A percentile compares a stretch with the other conserved stretches of the same genome.
These are phyloP conservation scores for Cryptococcus sp. DNA, from an alignment of 1,284 basidiomycete species.

Conservation along the genomic window DNA sequence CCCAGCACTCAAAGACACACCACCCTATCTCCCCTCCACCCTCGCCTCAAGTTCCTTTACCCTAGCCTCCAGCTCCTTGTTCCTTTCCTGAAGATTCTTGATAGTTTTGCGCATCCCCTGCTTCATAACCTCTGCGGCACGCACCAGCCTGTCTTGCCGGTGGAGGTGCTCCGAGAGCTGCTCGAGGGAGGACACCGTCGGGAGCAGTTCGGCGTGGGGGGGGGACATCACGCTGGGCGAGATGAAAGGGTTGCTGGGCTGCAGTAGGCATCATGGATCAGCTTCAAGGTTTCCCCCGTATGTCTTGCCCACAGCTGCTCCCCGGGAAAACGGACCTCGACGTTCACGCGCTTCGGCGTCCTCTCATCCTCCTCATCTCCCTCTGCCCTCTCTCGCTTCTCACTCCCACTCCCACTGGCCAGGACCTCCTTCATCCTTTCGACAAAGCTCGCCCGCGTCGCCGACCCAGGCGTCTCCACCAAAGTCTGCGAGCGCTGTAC, in stretches of 20 bases:
- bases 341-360: conserved; percentile 16
- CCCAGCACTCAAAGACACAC: background rate
- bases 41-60: conserved; percentile 21
- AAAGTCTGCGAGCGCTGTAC: no score
- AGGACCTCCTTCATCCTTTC: conserved; percentile 20
- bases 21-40: background rate
- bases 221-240: conserved; percentile 17
- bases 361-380: conserved; percentile 7
- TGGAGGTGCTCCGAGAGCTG: conserved; percentile 37
- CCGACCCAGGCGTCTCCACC: background rate
- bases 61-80: conserved; percentile 25
- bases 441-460: no score
- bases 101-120: conserved; percentile 39
- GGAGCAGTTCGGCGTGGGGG: conserved; percentile 27
- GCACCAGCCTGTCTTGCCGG: conserved; percentile 39
- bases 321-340: conserved; percentile 8
- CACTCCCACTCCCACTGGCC: conserved; percentile 13
- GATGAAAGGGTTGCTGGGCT: conserved; percentile 27
- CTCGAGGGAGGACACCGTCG: conserved; percentile 24
- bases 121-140: conserved; percentile 40
- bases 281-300: no score
- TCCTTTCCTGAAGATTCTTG: conserved; percentile 29
- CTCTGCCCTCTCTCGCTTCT: conserved; percentile 23
- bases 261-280: background rate
- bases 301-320: no score